A percentile compares a stretch with the other conserved stretches of the same genome.
Conservation (phyloP, 306 rosid genomes). For the Vigna reflexopilosa region DNA sequence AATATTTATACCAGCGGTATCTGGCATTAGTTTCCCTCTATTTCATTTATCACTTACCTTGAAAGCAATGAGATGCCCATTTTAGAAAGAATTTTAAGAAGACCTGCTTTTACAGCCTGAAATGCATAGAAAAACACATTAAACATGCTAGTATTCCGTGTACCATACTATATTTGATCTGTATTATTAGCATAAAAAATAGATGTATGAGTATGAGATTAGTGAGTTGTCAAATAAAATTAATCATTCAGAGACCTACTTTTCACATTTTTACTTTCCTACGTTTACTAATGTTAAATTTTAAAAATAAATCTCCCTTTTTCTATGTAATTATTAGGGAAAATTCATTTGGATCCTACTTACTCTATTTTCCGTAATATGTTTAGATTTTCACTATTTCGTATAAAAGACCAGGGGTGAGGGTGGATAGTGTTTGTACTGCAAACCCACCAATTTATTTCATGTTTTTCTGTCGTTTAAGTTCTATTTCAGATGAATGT, state of each 20-base stretch:
- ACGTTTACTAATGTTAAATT: not conserved
- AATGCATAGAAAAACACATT: constrained; percentile 43
- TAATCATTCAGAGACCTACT: not conserved
- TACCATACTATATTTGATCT: constrained; percentile 15
- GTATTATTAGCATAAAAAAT: constrained; percentile 6
- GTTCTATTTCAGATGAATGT: not conserved
- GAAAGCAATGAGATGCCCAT: constrained; percentile 97
- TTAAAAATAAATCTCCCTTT: not conserved
- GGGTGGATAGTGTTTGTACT: not conserved
- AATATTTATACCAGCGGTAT: not conserved
- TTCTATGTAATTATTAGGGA: not conserved
- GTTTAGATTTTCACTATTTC: not conserved
- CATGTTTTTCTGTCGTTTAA: not conserved
- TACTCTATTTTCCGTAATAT: not conserved
- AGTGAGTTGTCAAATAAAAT: not conserved
- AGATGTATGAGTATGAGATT: not conserved
- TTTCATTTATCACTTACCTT: constrained; percentile 60
- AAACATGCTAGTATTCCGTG: not conserved
- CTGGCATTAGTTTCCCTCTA: constrained; percentile 5
- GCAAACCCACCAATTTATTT: not conserved
- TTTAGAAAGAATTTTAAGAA: constrained; percentile 95
- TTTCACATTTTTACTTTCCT: not conserved
- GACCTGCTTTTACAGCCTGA: constrained; percentile 94
- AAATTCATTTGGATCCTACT: not conserved
- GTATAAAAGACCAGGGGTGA: too few species aligned